A percentile compares a stretch with the other conserved stretches of the same genome.
phyloP scores from a whole-genome alignment of 169 alveolate species.

The Cryptosporidium felis region DNA sequence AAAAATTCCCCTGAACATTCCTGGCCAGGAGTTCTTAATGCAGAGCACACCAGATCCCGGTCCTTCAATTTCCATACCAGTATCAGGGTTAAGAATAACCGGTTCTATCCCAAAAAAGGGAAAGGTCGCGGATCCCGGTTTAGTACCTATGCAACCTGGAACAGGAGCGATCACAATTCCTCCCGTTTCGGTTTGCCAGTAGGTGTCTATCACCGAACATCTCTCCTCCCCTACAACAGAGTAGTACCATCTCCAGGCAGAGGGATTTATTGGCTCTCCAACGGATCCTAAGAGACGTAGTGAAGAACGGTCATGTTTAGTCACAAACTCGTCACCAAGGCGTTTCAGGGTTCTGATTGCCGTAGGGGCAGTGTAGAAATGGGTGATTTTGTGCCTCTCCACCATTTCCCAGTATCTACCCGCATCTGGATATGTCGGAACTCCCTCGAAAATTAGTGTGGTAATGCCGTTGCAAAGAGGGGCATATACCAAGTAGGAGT shows the following conservation, averaged over 20 bases:
- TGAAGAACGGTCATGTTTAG: conserved; percentile 77
- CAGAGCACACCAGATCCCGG: conserved; percentile 86
- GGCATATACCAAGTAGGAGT: conserved; percentile 93
- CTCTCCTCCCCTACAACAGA: conserved; percentile 75
- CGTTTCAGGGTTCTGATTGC: conserved; percentile 92
- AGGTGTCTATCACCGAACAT: conserved; percentile 91
- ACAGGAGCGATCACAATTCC: conserved; percentile 91
- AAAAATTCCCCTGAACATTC: conserved; percentile 86
- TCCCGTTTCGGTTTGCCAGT: conserved; percentile 98
- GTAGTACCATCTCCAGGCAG: conserved; percentile 95
- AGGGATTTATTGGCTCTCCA: conserved; percentile 94
- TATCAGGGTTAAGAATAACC: conserved; percentile 85
- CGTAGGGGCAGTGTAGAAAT: conserved; percentile 97
- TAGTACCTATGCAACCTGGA: conserved; percentile 87
- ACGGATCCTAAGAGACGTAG: conserved; percentile 85
- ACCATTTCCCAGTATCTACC: conserved; percentile 89
- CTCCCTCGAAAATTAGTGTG: conserved; percentile 92
- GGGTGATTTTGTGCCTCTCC: conserved; percentile 89
- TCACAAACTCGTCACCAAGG: conserved; percentile 79
- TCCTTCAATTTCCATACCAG: conserved; percentile 85
- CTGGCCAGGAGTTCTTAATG: conserved; percentile 91
- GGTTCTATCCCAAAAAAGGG: conserved; percentile 89
- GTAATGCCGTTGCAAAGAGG: conserved; percentile 93
- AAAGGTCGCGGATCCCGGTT: conserved; percentile 94
- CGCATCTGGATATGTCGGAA: conserved; percentile 94